Evolutionary conservation across 768 basidiomycete species (phyloP), one percentile per base, ranked within the genome.

Genomic region (Pluteus cervinus): DNA sequence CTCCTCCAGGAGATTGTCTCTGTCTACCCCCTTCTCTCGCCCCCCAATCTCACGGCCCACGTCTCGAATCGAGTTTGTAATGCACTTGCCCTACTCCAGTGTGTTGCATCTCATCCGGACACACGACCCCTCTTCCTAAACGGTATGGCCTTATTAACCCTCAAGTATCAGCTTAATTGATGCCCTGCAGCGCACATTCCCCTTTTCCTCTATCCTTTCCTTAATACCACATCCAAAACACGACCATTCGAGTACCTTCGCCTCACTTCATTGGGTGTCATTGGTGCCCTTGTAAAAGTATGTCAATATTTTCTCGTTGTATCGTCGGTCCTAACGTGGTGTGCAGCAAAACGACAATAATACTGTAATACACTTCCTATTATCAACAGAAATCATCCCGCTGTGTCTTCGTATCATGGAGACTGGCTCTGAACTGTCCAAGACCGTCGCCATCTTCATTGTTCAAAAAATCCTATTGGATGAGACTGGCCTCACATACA

Each of bases 401-500:
- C 84, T 99, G 46, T 99, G 96, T 58, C 79, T 99, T 35, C 85
- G 96, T 36, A 99, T 99, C 60, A 99, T 99, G 96, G 96, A 99
- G 62, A 97, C 96, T 3, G 96, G 96, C 29, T 96, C 93, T 3
- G 96, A 99, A 52, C 77, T 99, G 12, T 91, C 88, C 41, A 99
- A 99, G 66, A 99, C 96, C 1, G 96, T 99, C 30, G 96, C 96
- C 29, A 99, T 99, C 53, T 99, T 99, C 63, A 99, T 99, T 53
- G 96, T 99, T 3, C 96, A 99, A 61, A 99, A 99, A 65, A 89
- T 90, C 42, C 73, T 99, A 11, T 73, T 98, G 37, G 96, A 99
- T 58, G 96, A 99, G 61, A 91, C 94, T 3, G 96, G 96, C 14
- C 66, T 99, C 42, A 93, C 91, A 11, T 99, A 99, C 60, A 99